Evolutionary conservation across 805 yeast species (phyloP).

Genomic region (Zygotorulaspora florentina): DNA sequence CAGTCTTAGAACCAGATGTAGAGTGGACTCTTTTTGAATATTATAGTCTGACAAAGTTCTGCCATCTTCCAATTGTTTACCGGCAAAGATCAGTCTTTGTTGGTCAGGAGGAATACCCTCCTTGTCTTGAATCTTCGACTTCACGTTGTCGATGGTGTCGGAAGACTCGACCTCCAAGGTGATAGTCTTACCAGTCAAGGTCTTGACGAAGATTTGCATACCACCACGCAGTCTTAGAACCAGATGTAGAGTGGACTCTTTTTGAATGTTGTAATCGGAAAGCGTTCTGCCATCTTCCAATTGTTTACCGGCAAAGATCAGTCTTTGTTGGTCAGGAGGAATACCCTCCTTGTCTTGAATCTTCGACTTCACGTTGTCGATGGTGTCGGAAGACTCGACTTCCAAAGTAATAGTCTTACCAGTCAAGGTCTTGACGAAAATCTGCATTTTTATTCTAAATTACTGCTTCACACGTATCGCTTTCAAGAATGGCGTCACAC

Average conservation of each 20-base stretch:
- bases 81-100: conserved; percentile 62
- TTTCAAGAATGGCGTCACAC: no score
- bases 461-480: no score
- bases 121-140: conserved; percentile 66
- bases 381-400: conserved; percentile 84
- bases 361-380: conserved; percentile 86
- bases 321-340: conserved; percentile 91
- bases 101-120: conserved; percentile 70
- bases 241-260: conserved; percentile 80
- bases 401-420: conserved; percentile 83
- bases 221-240: conserved; percentile 82
- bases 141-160: conserved; percentile 89
- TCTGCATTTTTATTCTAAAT: conserved; percentile 54
- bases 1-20: conserved; percentile 65
- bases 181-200: conserved; percentile 95
- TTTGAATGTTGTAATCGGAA: conserved; percentile 89
- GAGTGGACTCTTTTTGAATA: conserved; percentile 64
- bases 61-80: conserved; percentile 66
- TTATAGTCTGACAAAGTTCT: conserved; percentile 68
- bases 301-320: conserved; percentile 91
- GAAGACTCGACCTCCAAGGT: conserved; percentile 91
- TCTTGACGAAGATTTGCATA: conserved; percentile 93
- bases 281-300: conserved; percentile 89
- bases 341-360: conserved; percentile 92
- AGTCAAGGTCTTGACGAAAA: conserved; percentile 79